phyloP scores from a whole-genome alignment of 495 filamentous ascomycete species.

The Delitschia confertaspora region DNA sequence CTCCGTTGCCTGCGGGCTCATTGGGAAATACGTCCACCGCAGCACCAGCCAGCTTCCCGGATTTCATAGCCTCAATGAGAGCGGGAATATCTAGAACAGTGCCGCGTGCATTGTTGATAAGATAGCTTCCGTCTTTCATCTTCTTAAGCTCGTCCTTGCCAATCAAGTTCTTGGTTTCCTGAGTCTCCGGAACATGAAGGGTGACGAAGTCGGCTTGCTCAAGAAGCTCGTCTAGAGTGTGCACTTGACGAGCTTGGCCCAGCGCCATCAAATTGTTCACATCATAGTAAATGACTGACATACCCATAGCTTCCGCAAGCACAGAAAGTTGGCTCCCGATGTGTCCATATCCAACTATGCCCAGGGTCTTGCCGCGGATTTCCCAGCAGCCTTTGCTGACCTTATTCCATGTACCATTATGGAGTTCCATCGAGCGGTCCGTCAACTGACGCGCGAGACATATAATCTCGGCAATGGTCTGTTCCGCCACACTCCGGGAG shows the following conservation, averaged over 20 bases:
- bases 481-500: slow-evolving; percentile 90
- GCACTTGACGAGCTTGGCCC: slow-evolving; percentile 75
- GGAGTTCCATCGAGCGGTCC: slow-evolving; percentile 91
- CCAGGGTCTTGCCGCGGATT: slow-evolving; percentile 92
- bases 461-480: slow-evolving; percentile 93
- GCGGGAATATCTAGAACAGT: slow-evolving; percentile 92
- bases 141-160: slow-evolving; percentile 61
- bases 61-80: slow-evolving; percentile 77
- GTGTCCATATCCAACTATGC: slow-evolving; percentile 95
- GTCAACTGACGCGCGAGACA: slow-evolving; percentile 80
- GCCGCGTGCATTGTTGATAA: slow-evolving; percentile 94
- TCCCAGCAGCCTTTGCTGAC: slow-evolving; percentile 96
- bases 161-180: slow-evolving; percentile 89
- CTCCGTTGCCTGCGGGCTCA: slow-evolving; percentile 87
- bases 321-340: slow-evolving; percentile 96
- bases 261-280: slow-evolving; percentile 86
- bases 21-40: slow-evolving; percentile 93
- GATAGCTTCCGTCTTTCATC: slow-evolving; percentile 87
- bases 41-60: slow-evolving; percentile 83
- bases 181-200: slow-evolving; percentile 84
- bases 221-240: slow-evolving; percentile 68
- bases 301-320: slow-evolving; percentile 92
- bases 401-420: slow-evolving; percentile 95
- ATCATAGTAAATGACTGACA: slow-evolving; percentile 95
- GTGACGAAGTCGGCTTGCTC: slow-evolving; percentile 79